A percentile compares a stretch with the other conserved stretches of the same genome.
Evolutionary conservation across 306 rosid species (phyloP).

Genomic region (Castanospermum australe): DNA sequence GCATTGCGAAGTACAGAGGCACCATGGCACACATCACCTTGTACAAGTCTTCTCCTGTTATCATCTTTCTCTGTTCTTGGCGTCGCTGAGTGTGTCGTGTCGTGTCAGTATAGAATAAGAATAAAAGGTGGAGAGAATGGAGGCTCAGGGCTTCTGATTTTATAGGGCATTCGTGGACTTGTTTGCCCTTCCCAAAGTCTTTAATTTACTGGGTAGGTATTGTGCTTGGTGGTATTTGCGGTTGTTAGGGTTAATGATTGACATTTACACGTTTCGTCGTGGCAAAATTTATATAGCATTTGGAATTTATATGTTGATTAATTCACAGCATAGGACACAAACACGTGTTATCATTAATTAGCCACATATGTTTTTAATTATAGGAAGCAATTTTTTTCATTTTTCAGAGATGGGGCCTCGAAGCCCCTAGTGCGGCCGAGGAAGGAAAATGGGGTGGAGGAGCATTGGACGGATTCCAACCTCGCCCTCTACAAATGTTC

Average conservation of each 20-base stretch:
- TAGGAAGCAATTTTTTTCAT: too few relatives aligned
- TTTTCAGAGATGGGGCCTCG: too few relatives aligned
- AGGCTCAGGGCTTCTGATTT: not conserved
- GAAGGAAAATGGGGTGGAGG: too few relatives aligned
- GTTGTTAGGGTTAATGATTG: constrained; percentile 30
- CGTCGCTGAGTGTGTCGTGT: too few relatives aligned
- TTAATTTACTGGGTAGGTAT: constrained; percentile 13
- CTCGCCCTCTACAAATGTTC: too few relatives aligned
- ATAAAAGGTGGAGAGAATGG: not conserved
- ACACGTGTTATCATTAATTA: too few relatives aligned
- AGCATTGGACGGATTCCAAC: too few relatives aligned
- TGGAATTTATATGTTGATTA: too few relatives aligned
- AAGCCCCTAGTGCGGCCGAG: too few relatives aligned
- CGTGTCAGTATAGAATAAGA: not conserved
- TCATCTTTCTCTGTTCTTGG: constrained; percentile 41
- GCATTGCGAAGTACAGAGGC: constrained; percentile 89
- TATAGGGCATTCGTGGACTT: not conserved
- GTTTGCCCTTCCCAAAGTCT: constrained; percentile 11
- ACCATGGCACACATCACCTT: constrained; percentile 88
- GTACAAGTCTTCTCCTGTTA: constrained; percentile 70
- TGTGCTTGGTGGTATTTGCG: not conserved
- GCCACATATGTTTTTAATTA: too few relatives aligned
- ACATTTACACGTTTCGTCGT: constrained; percentile 16
- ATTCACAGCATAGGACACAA: too few relatives aligned
- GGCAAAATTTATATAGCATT: too few relatives aligned